Percentiles rank a stretch among this genome's conserved stretches.
These are phyloP conservation scores for Scortechinia acanthostroma DNA, from an alignment of 2,329 filamentous ascomycete species.

Conservation along the genomic window DNA sequence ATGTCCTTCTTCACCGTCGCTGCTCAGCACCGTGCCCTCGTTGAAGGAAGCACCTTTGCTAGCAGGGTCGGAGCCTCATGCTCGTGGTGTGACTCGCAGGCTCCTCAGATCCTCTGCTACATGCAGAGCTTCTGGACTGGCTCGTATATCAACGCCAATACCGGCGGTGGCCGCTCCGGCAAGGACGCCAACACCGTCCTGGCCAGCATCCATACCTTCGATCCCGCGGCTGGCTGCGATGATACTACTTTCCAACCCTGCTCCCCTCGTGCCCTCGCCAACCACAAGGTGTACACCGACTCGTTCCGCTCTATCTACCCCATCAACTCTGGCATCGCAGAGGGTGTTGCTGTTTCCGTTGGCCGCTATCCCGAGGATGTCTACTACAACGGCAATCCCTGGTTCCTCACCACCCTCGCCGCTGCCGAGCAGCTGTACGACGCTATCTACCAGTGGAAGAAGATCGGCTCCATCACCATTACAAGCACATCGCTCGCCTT, in stretches of 20 bases:
- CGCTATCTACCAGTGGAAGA: constrained; percentile 66
- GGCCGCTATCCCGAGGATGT: constrained; percentile 67
- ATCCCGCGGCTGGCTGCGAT: constrained; percentile 59
- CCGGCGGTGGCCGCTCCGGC: constrained; percentile 59
- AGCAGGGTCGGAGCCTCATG: constrained; percentile 52
- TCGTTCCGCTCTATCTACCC: constrained; percentile 66
- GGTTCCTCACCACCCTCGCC: constrained; percentile 71
- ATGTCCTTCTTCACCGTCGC: constrained; percentile 75
- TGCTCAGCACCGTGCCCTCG: constrained; percentile 60
- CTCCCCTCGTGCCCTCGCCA: constrained; percentile 61
- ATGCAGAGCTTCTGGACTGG: constrained; percentile 67
- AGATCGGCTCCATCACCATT: constrained; percentile 54
- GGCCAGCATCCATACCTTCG: constrained; percentile 61
- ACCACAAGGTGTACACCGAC: constrained; percentile 70
- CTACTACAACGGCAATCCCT: constrained; percentile 75
- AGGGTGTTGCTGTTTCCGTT: constrained; percentile 51
- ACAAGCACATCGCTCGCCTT: constrained; percentile 61
- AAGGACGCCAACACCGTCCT: constrained; percentile 69
- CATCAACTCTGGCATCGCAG: constrained; percentile 59
- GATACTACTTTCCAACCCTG: constrained; percentile 73
- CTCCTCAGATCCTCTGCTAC: constrained; percentile 68
- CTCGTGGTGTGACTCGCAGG: constrained; percentile 51
- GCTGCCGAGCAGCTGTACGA: constrained; percentile 77
- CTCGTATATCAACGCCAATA: constrained; percentile 55
- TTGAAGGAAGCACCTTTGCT: constrained; percentile 63